Evolutionary conservation across 176 grass and related monocot species (phyloP), one percentile per base, ranked within the genome.

Genomic region (Zea mays): DNA sequence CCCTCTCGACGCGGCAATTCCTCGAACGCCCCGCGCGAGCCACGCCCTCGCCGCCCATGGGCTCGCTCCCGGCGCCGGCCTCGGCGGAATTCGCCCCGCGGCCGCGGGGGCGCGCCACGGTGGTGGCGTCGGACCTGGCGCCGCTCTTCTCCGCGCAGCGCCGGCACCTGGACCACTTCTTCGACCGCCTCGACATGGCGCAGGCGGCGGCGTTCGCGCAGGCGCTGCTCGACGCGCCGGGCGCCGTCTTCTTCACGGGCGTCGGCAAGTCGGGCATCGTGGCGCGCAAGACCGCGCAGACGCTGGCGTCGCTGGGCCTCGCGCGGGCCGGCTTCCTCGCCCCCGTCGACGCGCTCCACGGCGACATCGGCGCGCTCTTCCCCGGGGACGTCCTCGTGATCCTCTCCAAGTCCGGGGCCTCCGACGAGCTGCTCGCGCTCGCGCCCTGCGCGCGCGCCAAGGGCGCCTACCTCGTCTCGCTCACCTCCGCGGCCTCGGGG

Each of bases 251-350:
- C 88, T 99, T 99, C 87, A 88, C 96, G 40, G 92, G 96, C 20
- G 84, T 99, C 3, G 96, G 92, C 10, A 99, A 99, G 84, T 99
- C 96, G 10, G 92, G 92, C 16, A 88, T 90, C 71, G 96, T 99
- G 14, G 92, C 92, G 4, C 75, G 68, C 21, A 95, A 99, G 86
- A 85, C 92, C 44, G 82, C 92, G 48, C 92, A 99, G 86, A 99
- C 88, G 73, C 72, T 99, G 0, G 92, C 96, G 43, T 96, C 96
- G 52, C 73, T 99, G 8, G 96, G 96, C 7, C 79, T 96, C 81
- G 55, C 86, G 33, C 89, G 96, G 34, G 83, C 92, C 2, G 81
- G 89, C 2, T 99, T 95, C 87, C 84, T 95, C 1, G 56, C 89
- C 39, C 96, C 96, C 43, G 83, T 93, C 44, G 92, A 99, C 82